Percentiles rank a stretch among this genome's conserved stretches.
These are phyloP conservation scores for Jatropha podagrica DNA, from an alignment of 441 rosid genomes.

Conservation along the genomic window DNA sequence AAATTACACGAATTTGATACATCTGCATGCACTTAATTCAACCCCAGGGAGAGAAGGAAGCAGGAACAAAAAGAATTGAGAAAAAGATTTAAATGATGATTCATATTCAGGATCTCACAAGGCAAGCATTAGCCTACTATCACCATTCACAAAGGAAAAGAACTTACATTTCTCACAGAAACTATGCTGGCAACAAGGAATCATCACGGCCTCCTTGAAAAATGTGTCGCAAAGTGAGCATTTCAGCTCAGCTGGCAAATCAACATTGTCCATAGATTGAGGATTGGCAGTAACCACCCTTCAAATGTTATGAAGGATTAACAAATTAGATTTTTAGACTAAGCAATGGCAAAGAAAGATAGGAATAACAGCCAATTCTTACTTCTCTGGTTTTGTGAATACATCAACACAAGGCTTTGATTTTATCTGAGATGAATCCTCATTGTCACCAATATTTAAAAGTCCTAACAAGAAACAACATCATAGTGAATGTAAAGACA, in stretches of 20 bases:
- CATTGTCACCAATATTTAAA: slow-evolving; percentile 14
- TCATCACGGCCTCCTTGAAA: slow-evolving; percentile 58
- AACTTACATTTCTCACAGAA: slow-evolving; percentile 55
- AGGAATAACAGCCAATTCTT: slow-evolving; percentile 15
- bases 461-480: slow-evolving; percentile 23
- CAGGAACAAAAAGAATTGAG: not conserved
- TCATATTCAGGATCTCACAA: not conserved
- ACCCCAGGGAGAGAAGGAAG: not conserved
- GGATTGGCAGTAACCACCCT: slow-evolving; percentile 27
- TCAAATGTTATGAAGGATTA: slow-evolving; percentile 16
- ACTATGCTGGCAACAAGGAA: slow-evolving; percentile 63
- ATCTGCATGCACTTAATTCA: not conserved
- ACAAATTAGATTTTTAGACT: slow-evolving; percentile 15
- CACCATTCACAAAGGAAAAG: not conserved
- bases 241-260: slow-evolving; percentile 45
- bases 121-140: not conserved
- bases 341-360: slow-evolving; percentile 4
- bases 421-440: slow-evolving; percentile 19
- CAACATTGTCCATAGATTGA: slow-evolving; percentile 25
- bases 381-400: slow-evolving; percentile 28
- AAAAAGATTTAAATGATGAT: not conserved
- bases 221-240: slow-evolving; percentile 44
- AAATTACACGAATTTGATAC: not conserved
- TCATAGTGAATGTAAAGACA: not conserved
- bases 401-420: slow-evolving; percentile 28